Conservation (phyloP, 1,284 basidiomycete genomes). For the Melanopsichium pennsylvanicum region DNA sequence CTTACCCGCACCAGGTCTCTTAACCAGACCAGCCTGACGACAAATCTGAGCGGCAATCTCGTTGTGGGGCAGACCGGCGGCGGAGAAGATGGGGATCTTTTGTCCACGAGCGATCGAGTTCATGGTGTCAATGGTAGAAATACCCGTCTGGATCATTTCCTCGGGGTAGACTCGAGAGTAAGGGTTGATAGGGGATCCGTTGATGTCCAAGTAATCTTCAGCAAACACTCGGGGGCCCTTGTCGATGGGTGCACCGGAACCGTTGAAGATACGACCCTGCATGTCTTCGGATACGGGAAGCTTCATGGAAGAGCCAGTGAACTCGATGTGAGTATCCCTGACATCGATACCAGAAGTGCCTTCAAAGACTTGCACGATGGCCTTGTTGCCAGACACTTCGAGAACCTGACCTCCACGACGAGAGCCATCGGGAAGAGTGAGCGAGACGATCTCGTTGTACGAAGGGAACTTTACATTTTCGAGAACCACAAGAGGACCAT, state of each 20-base stretch:
- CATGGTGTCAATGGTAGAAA: slow-evolving; percentile 76
- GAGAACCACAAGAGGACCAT: slow-evolving; percentile 88
- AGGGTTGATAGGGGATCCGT: slow-evolving; percentile 99
- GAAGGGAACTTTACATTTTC: slow-evolving; percentile 99
- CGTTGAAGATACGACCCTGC: slow-evolving; percentile 99
- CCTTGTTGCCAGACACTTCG: slow-evolving; percentile 98
- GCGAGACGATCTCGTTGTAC: slow-evolving; percentile 98
- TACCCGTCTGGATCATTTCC: slow-evolving; percentile 99
- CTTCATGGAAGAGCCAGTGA: slow-evolving; percentile 98
- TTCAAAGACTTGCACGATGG: slow-evolving; percentile 97
- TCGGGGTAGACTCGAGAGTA: slow-evolving; percentile 99
- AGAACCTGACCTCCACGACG: slow-evolving; percentile 96
- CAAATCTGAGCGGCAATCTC: slow-evolving; percentile 99
- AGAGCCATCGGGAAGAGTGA: slow-evolving; percentile 94
- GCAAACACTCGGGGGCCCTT: slow-evolving; percentile 99
- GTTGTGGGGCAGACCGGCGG: slow-evolving; percentile 98
- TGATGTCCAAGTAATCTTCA: slow-evolving; percentile 99
- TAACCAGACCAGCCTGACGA: slow-evolving; percentile 96
- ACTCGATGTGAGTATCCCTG: slow-evolving; percentile 95
- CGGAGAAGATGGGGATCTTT: slow-evolving; percentile 99
- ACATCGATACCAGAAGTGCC: slow-evolving; percentile 98
- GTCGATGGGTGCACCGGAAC: slow-evolving; percentile 96
- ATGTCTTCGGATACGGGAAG: slow-evolving; percentile 99
- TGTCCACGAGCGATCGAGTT: slow-evolving; percentile 99
- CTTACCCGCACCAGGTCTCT: slow-evolving; percentile 70